Percentiles rank a stretch among this genome's conserved stretches.
Evolutionary conservation across 2,329 filamentous ascomycete species (phyloP).

Genomic region (Hymenoscyphus infarciens): DNA sequence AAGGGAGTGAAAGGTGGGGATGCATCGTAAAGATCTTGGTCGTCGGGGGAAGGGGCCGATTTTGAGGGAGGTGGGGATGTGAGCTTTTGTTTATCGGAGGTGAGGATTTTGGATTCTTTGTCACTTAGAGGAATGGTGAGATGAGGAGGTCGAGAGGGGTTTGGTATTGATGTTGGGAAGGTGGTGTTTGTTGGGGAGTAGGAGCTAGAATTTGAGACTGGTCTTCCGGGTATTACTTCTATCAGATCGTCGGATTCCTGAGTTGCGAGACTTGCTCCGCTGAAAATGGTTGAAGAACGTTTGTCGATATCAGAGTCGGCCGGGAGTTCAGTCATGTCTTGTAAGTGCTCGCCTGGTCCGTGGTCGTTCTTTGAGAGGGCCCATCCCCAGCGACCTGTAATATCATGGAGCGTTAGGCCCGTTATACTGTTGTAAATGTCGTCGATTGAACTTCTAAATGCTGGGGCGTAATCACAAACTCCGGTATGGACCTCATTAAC

Average conservation of each 20-base stretch:
- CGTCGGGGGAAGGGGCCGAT: not conserved
- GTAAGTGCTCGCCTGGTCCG: constrained; percentile 10
- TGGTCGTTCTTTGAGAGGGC: constrained; percentile 41
- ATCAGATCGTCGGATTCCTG: constrained; percentile 40
- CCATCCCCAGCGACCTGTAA: constrained; percentile 49
- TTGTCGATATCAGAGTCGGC: constrained; percentile 10
- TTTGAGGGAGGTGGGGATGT: constrained; percentile 1
- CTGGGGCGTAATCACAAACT: constrained; percentile 48
- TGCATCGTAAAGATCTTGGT: constrained; percentile 20
- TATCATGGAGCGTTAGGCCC: constrained; percentile 47
- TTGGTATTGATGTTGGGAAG: not conserved
- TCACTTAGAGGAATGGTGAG: not conserved
- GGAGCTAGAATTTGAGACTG: constrained; percentile 11
- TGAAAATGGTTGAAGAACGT: constrained; percentile 13
- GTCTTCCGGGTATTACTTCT: constrained; percentile 22
- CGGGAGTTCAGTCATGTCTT: constrained; percentile 20
- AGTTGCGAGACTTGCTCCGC: constrained; percentile 39
- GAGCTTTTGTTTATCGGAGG: constrained; percentile 9
- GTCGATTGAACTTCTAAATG: constrained; percentile 45
- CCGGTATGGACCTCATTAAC: constrained; percentile 34
- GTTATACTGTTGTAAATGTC: constrained; percentile 50
- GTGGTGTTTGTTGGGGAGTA: constrained; percentile 8
- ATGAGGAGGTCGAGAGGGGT: constrained; percentile 12
- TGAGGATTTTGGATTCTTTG: constrained; percentile 21
- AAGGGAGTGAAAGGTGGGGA: constrained; percentile 18